Conservation (phyloP, 2,329 filamentous ascomycete genomes). For the Dactylellina sp. region DNA sequence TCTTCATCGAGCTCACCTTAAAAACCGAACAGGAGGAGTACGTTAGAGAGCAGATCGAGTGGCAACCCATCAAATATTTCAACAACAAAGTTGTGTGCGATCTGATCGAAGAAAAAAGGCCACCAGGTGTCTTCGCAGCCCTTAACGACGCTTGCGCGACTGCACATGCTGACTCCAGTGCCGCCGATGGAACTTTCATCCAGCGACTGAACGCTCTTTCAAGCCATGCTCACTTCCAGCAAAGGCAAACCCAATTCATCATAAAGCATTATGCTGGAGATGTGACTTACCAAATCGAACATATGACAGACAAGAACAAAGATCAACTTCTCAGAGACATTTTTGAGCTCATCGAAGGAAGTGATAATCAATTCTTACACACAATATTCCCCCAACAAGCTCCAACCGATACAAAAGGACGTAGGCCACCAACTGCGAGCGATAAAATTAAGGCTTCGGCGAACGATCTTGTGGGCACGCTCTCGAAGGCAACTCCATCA, state of each 20-base stretch:
- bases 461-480: slow-evolving; percentile 97
- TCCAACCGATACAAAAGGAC: slow-evolving; percentile 83
- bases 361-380: slow-evolving; percentile 84
- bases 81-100: slow-evolving; percentile 99
- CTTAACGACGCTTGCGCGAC: slow-evolving; percentile 92
- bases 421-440: slow-evolving; percentile 89
- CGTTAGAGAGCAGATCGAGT: slow-evolving; percentile 93
- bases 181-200: slow-evolving; percentile 86
- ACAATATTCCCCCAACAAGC: slow-evolving; percentile 89
- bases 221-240: slow-evolving; percentile 98
- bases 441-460: slow-evolving; percentile 98
- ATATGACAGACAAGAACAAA: slow-evolving; percentile 99
- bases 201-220: slow-evolving; percentile 91
- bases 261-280: slow-evolving; percentile 98
- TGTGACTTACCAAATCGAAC: slow-evolving; percentile 99
- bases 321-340: slow-evolving; percentile 99
- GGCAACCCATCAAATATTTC: slow-evolving; percentile 99
- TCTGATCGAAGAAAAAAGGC: slow-evolving; percentile 97
- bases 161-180: slow-evolving; percentile 82
- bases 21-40: slow-evolving; percentile 99
- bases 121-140: slow-evolving; percentile 87
- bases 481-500: slow-evolving; percentile 97
- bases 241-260: slow-evolving; percentile 81
- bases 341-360: slow-evolving; percentile 87
- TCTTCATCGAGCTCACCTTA: slow-evolving; percentile 99